phyloP scores from a whole-genome alignment of 108 stramenopile species.

The Skeletonema grethae region DNA sequence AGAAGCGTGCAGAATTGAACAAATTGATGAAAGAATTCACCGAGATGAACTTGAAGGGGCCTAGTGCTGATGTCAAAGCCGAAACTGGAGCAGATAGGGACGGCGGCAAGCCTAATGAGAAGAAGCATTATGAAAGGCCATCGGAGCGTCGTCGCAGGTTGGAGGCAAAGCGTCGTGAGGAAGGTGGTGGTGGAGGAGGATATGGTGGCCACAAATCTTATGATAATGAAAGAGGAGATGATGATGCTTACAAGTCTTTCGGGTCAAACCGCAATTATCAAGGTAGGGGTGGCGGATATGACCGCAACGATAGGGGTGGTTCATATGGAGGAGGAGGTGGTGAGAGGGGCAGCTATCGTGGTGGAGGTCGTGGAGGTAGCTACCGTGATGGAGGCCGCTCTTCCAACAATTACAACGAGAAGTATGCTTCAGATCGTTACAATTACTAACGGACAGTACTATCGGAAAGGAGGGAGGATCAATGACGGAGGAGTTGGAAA shows the following conservation, averaged over 20 bases:
- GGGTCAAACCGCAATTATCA: background rate
- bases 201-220: constrained; percentile 3
- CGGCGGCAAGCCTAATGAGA: background rate
- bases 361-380: constrained; percentile 8
- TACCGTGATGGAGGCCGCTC: constrained; percentile 8
- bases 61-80: constrained; percentile 7
- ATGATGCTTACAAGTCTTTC: constrained; percentile 7
- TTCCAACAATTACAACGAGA: constrained; percentile 26
- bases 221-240: constrained; percentile 7
- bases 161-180: constrained; percentile 38
- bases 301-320: constrained; percentile 21
- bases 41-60: constrained; percentile 31
- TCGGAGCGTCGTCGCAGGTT: constrained; percentile 46
- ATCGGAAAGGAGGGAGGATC: background rate
- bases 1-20: constrained; percentile 47
- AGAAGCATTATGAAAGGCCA: constrained; percentile 49
- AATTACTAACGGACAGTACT: constrained; percentile 22
- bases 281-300: constrained; percentile 23
- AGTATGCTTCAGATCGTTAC: constrained; percentile 42
- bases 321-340: constrained; percentile 26
- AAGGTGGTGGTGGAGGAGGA: constrained; percentile 23
- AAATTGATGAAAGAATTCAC: constrained; percentile 46
- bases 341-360: background rate
- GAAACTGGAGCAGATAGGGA: background rate
- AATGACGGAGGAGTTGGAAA: background rate